Conservation (phyloP, 352 stramenopile genomes). For the Globisporangium yorkense region DNA sequence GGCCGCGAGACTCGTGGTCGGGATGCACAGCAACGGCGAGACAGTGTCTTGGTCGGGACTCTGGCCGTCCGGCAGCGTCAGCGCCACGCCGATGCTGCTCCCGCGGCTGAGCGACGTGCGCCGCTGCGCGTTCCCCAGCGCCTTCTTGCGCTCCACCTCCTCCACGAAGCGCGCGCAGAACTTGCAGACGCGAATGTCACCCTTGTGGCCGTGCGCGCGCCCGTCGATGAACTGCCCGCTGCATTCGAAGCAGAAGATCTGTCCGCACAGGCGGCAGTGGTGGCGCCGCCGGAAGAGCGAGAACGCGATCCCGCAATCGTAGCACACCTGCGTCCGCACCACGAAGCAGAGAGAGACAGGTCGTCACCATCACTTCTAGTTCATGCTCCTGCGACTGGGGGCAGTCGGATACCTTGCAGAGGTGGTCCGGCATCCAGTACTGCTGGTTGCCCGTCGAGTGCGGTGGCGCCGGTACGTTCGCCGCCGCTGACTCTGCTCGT, state of each 20-base stretch:
- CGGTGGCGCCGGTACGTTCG: constrained; percentile 22
- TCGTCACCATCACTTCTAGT: background rate
- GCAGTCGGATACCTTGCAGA: constrained; percentile 55
- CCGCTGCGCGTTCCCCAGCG: constrained; percentile 8
- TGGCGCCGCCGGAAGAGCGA: constrained; percentile 81
- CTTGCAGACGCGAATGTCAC: constrained; percentile 67
- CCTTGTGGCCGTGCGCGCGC: constrained; percentile 39
- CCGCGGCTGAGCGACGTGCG: constrained; percentile 1
- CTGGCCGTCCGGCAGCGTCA: background rate
- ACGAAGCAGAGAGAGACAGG: background rate
- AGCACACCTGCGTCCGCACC: constrained; percentile 50
- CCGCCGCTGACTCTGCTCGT: constrained; percentile 13
- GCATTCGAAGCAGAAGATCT: constrained; percentile 85
- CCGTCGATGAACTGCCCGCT: constrained; percentile 76
- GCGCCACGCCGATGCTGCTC: background rate
- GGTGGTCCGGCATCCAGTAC: constrained; percentile 85
- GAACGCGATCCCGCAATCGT: constrained; percentile 73
- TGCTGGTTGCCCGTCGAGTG: constrained; percentile 46
- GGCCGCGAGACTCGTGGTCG: background rate
- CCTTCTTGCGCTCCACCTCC: constrained; percentile 30
- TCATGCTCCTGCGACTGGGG: background rate
- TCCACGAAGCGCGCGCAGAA: constrained; percentile 58
- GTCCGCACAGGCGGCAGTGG: constrained; percentile 80
- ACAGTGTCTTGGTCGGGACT: constrained; percentile 4
- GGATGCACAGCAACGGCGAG: constrained; percentile 9